Evolutionary conservation across 1,139 yeast species (phyloP), one percentile per base, ranked within the genome.

Genomic region (Blastobotrys serpentis): DNA sequence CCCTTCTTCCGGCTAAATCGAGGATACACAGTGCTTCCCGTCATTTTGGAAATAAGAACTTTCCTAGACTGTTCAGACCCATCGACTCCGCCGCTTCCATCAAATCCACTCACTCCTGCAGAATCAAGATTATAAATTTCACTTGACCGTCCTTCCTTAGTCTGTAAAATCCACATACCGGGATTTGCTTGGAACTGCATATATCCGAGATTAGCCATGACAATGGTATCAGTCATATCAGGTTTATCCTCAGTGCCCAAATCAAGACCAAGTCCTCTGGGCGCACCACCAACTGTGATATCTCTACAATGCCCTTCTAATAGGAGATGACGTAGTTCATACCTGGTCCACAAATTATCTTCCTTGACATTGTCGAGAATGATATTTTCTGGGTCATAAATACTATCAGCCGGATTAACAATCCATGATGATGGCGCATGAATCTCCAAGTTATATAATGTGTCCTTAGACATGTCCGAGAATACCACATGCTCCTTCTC

Each of bases 141-240:
- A 1, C 62, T 53, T 2, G 79, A 71, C 13, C 65, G 62, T 0
- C 79, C 77, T 1, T 66, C 62, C 51, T 75, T 74, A 7, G 80
- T 61, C 3, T 63, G 59, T 14, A 87, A 61, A 1, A 68, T 63
- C 83, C 86, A 85, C 1, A 73, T 48, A 0, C 96, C 96, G 0
- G 92, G 92, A 42, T 70, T 72, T 0, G 84, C 81, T 53, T 78
- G 78, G 42, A 88, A 68, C 64, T 88, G 96, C 52, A 84, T 74
- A 65, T 88, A 88, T 0, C 95, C 95, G 47, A 81, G 66, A 47
- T 82, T 79, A 0, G 85, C 76, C 90, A 87, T 82, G 2, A 86
- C 80, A 41, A 69, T 71, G 0, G 95, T 84, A 56, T 84, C 88
- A 0, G 74, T 69, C 2, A 59, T 38, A 11, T 33, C 44, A 0